phyloP scores from a whole-genome alignment of 75 land plant species.

The Larix kaempferi region DNA sequence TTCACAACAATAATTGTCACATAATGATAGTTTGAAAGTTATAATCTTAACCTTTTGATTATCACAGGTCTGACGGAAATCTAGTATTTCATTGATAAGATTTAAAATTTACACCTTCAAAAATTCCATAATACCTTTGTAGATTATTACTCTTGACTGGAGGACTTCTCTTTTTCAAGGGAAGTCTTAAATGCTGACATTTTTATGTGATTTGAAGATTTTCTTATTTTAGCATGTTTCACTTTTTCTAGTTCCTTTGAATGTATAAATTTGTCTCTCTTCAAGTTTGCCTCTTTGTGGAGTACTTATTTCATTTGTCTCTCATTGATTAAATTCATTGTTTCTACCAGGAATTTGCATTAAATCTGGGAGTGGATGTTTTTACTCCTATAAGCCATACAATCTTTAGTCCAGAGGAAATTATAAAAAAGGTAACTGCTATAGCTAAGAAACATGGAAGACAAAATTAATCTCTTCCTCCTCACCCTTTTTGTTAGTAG shows the following conservation, averaged over 20 bases:
- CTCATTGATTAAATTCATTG: background rate
- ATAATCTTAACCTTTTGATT: background rate
- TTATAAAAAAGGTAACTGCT: conserved; percentile 62
- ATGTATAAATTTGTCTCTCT: background rate
- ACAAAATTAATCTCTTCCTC: background rate
- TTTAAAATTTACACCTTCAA: background rate
- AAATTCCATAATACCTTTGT: background rate
- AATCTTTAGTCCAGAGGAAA: conserved; percentile 70
- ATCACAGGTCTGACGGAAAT: background rate
- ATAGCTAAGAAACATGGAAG: background rate
- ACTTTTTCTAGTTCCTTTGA: background rate
- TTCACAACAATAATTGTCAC: background rate
- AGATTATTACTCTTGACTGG: too few species aligned
- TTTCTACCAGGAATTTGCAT: conserved; percentile 57
- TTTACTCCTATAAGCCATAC: conserved; percentile 90
- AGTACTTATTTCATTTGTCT: background rate
- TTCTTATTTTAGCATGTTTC: background rate
- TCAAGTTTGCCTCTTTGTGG: background rate
- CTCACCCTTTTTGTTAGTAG: background rate
- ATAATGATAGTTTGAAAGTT: too few species aligned
- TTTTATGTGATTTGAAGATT: background rate
- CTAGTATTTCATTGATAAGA: background rate
- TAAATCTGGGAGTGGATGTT: conserved; percentile 59
- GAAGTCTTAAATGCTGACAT: too few species aligned
- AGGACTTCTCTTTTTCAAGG: too few species aligned